Conservation (phyloP, 1,139 yeast genomes). For the Pneumocystis wakefieldiae region DNA sequence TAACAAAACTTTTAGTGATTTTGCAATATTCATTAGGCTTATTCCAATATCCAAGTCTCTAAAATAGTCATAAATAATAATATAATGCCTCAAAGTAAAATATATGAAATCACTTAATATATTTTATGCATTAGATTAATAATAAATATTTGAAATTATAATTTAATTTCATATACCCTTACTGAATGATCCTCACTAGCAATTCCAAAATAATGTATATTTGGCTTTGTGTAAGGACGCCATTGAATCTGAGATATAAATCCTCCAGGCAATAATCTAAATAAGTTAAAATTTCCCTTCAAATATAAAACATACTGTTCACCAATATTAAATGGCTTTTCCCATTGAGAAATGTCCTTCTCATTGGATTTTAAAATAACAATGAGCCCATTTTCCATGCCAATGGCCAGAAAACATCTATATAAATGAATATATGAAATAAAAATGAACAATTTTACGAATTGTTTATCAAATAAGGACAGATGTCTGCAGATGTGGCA, state of each 20-base stretch:
- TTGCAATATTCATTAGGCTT: not conserved
- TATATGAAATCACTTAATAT: too few species aligned
- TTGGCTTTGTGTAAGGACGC: not conserved
- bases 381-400: conserved; percentile 54
- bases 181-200: not conserved
- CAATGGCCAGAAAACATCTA: conserved; percentile 40
- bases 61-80: not conserved
- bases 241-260: not conserved
- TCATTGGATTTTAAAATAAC: conserved; percentile 21
- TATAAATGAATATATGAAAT: conserved; percentile 13
- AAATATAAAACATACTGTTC: conserved; percentile 11
- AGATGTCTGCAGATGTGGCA: conserved; percentile 59
- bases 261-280: not conserved
- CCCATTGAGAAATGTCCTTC: conserved; percentile 14
- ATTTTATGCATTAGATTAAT: not conserved
- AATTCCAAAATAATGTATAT: not conserved
- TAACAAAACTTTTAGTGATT: too few species aligned
- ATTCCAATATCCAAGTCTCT: not conserved
- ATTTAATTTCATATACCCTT: not conserved
- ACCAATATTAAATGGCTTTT: conserved; percentile 1
- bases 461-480: conserved; percentile 17
- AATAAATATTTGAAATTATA: not conserved
- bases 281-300: not conserved
- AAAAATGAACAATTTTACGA: not conserved
- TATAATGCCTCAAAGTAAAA: not conserved